These are phyloP conservation scores for Orychophragmus violaceus DNA, from an alignment of 345 rosid genomes.

Conservation along the genomic window DNA sequence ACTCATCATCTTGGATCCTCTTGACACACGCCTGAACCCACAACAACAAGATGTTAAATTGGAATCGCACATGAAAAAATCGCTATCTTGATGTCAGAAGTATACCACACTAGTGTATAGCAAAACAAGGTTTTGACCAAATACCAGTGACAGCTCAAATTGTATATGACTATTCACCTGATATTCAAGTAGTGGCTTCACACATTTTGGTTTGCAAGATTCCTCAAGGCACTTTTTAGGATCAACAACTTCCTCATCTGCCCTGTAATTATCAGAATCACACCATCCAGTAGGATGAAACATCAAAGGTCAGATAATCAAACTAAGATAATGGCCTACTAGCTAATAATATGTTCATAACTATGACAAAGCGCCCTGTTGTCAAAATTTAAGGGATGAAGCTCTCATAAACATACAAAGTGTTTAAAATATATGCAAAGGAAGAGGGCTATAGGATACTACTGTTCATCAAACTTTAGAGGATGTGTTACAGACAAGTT, in stretches of 20 bases:
- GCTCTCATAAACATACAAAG: background rate
- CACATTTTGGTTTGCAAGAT: conserved; percentile 43
- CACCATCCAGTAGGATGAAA: background rate
- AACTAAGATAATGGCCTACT: background rate
- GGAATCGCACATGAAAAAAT: background rate
- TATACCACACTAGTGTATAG: background rate
- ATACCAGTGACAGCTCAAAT: background rate
- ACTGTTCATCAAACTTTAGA: background rate
- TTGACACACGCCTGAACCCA: conserved; percentile 65
- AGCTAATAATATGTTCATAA: background rate
- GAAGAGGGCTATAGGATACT: background rate
- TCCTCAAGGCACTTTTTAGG: conserved; percentile 45
- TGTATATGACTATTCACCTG: conserved; percentile 19
- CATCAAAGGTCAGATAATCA: background rate
- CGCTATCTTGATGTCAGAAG: background rate
- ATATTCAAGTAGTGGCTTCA: conserved; percentile 43
- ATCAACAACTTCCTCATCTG: conserved; percentile 37
- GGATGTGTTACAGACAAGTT: too few species aligned
- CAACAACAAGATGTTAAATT: background rate
- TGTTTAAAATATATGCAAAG: background rate
- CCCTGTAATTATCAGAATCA: conserved; percentile 30
- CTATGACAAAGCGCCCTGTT: background rate
- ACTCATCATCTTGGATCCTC: conserved; percentile 73
- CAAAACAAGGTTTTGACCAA: background rate
- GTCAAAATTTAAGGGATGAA: background rate